Evolutionary conservation across 148 eudicot genomes (phyloP), one percentile per base, ranked within the genome.

Genomic region (Spergularia marina): DNA sequence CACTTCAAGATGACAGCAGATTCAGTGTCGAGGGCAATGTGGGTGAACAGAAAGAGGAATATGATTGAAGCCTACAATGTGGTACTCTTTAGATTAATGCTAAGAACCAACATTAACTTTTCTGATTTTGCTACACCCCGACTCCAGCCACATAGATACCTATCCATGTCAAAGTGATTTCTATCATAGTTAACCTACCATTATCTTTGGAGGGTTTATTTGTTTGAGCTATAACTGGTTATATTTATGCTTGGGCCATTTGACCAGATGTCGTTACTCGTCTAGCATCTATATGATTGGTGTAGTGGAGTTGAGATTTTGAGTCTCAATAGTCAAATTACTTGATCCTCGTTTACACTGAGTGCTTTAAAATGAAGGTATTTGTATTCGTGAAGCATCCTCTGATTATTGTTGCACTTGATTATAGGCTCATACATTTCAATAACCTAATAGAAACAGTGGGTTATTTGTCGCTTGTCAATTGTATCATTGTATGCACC

Each of bases 371-470:
- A 23, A 0, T 21, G 59, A 10, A 21, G 34, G 2, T 8, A 20
- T 71, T 71, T 6, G 10, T n/a, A 63, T 54, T 30, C 11, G 6
- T 53, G 57, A 25, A 6, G 34, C 14, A 1, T 30, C 11, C 11
- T 3, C 20, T 30, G 54, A 15, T 14, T 56, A 11, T 15, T 12
- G 2, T 15, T 30, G 0, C 6, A 9, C 12, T 53, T 72, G 1
- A 36, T 58, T 44, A 12, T 40, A 40, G 15, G 65, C 30, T 71
- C 75, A 57, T 73, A 36, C 39, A 70, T 70, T n/a, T 70, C 23
- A 70, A 14, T 12, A 68, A 20, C 54, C 52, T 18, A 6, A n/a
- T 9, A 7, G 23, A 4, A 44, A 44, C 10, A 1, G 36, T 23
- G 20, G 61, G 16, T 20, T 57, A 57, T 21, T 20, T 20, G 2